Evolutionary conservation across 768 basidiomycete species (phyloP), one percentile per base, ranked within the genome.

Genomic region (Agaricus blazei): DNA sequence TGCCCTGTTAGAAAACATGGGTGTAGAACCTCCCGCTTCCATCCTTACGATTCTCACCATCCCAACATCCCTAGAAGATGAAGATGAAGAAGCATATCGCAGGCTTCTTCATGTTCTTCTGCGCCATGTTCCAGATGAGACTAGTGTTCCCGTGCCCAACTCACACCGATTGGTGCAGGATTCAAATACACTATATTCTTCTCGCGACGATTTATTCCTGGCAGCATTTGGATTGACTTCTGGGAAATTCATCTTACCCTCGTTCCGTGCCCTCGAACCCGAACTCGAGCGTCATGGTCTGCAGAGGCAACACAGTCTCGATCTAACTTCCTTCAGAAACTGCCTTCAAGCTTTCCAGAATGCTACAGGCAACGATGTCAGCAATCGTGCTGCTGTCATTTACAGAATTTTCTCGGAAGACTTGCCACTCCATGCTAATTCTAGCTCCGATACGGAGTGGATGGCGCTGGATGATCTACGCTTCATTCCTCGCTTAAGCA

Each of bases 401-500:
- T 78, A 70, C 52, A 56, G 58, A 1, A 65, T 63, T 2, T 80
- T 73, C 51, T 69, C 63, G 37, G 59, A 70, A 19, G 60, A 61
- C 15, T 60, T 78, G 9, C 72, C 77, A 0, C 52, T 74, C 53
- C 61, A 55, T 1, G 59, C 71, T 28, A 31, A 34, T 6, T 31
- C 49, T 1, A 50, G 60, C 11, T 51, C 60, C 11, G 44, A 48
- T 8, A 14, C 61, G 27, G 55, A 42, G 2, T 78, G 75, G 74
- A 45, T 42, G 2, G 46, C 60, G 15, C 49, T 78, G 12, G 71
- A 75, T 47, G 38, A 61, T 9, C 49, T 74, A 5, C 56, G 65
- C 1, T 81, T 81, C 56, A 69, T 80, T 38, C 78, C 78, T 3
- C 65, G 75, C 1, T 48, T 63, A n/a, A 55, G 56, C 56, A 38